phyloP scores from a whole-genome alignment of 208 protist species.

The Balamuthia mandrillaris region DNA sequence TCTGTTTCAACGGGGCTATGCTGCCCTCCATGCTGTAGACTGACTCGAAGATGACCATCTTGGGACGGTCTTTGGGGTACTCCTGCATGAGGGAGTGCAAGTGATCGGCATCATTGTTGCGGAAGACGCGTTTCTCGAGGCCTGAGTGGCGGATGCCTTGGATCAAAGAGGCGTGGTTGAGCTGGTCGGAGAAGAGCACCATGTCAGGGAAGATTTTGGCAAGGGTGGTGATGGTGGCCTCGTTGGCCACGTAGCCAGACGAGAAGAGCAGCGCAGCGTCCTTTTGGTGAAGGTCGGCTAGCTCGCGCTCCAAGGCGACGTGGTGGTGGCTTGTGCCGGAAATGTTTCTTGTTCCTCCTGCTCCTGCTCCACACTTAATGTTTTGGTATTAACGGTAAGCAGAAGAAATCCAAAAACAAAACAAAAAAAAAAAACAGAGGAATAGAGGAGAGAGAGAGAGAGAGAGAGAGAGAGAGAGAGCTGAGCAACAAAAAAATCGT shows the following conservation, averaged over 20 bases:
- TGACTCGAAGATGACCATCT: slow-evolving; percentile 92
- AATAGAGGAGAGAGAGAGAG: background rate
- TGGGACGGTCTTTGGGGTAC: slow-evolving; percentile 59
- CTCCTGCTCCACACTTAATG: slow-evolving; percentile 70
- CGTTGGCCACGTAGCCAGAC: slow-evolving; percentile 91
- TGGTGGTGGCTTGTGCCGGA: slow-evolving; percentile 73
- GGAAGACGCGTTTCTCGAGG: slow-evolving; percentile 83
- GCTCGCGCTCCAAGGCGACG: slow-evolving; percentile 81
- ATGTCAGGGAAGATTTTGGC: slow-evolving; percentile 62
- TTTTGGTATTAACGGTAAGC: background rate
- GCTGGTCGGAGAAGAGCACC: slow-evolving; percentile 85
- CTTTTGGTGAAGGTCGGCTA: slow-evolving; percentile 88
- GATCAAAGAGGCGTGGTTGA: slow-evolving; percentile 97
- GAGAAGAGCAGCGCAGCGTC: slow-evolving; percentile 89
- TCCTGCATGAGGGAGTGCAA: slow-evolving; percentile 80
- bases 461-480: too few species aligned
- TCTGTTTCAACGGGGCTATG: slow-evolving; percentile 87
- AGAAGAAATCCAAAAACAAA: background rate
- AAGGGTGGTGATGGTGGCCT: slow-evolving; percentile 78
- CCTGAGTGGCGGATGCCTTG: slow-evolving; percentile 86
- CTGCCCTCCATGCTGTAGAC: slow-evolving; percentile 97
- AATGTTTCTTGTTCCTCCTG: slow-evolving; percentile 84
- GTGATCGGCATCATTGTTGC: slow-evolving; percentile 87
- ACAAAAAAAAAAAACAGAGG: background rate
- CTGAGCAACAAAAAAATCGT: background rate